Evolutionary conservation across 345 rosid genomes (phyloP).

Genomic region (Moricandia arvensis): DNA sequence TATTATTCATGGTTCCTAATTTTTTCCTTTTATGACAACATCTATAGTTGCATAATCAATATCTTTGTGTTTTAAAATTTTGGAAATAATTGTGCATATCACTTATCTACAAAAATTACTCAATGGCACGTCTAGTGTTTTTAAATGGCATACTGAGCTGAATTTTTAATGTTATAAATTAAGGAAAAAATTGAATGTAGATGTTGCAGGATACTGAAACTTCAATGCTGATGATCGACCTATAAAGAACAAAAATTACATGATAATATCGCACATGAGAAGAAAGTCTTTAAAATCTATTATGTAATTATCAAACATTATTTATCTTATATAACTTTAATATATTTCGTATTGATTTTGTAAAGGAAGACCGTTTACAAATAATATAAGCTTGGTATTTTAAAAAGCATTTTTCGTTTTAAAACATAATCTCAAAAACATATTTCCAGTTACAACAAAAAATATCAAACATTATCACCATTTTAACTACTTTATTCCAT

Average conservation of each 20-base stretch:
- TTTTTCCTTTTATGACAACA: neutral
- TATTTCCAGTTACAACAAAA: too few relatives aligned
- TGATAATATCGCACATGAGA: neutral
- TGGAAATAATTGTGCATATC: neutral
- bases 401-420: too few relatives aligned
- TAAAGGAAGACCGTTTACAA: too few relatives aligned
- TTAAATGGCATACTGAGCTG: too few relatives aligned
- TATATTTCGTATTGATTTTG: too few relatives aligned
- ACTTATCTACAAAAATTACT: neutral
- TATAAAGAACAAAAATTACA: neutral
- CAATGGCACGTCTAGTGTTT: neutral
- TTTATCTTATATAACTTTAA: too few relatives aligned
- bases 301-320: neutral
- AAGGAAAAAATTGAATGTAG: neutral
- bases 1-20: neutral
- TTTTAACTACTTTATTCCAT: neutral
- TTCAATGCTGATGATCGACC: neutral
- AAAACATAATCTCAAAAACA: too few relatives aligned
- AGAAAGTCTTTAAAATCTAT: neutral
- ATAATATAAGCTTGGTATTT: too few relatives aligned
- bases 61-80: neutral
- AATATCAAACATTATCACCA: slow-evolving; percentile 12
- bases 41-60: neutral
- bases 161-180: neutral
- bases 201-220: neutral